Evolutionary conservation across 2,329 filamentous ascomycete species (phyloP), one percentile per base, ranked within the genome.

Genomic region (Exserohilum rostratum): DNA sequence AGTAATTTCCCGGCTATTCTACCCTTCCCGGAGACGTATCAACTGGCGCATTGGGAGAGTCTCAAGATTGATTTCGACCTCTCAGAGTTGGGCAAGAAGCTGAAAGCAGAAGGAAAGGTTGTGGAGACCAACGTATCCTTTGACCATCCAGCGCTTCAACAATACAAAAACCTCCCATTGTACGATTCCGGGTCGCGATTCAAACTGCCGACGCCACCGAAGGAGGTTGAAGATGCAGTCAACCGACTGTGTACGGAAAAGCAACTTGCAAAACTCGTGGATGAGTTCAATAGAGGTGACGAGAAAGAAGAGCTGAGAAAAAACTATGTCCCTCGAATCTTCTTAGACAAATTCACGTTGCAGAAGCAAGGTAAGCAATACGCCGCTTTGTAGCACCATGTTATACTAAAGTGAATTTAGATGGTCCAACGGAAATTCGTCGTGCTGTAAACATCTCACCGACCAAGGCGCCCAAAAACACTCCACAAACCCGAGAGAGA

Each of bases 161-260:
- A 40, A 7, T 56, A 62, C 43, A 57, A 62, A 11, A 33, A 38
- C 3, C 45, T 62, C 7, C 22, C 30, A n/a, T 46, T 38, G 15
- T 69, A 53, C 43, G 69, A 73, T 13, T 69, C 67, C 37, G 70
- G 70, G 2, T 72, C 69, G 2, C 61, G 61, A 6, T 71, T 69
- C 59, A 68, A 63, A 55, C 58, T 71, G 11, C 67, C 70, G 3
- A 10, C 11, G 3, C 9, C 50, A 10, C 43, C 47, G 5, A 18
- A 51, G 2, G 10, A 30, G 3, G 39, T 51, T 15, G 39, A 57
- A 11, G 30, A 46, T 6, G 31, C 34, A 29, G 44, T 66, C n/a
- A 49, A 37, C 2, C 27, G 33, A 6, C 29, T 57, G 20, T 54
- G 53, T 10, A 61, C 48, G 12, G 22, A 3, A 2, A 2, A 33